These are phyloP conservation scores for Aspergillus udagawae DNA, from an alignment of 2,329 filamentous ascomycete species.

Conservation along the genomic window DNA sequence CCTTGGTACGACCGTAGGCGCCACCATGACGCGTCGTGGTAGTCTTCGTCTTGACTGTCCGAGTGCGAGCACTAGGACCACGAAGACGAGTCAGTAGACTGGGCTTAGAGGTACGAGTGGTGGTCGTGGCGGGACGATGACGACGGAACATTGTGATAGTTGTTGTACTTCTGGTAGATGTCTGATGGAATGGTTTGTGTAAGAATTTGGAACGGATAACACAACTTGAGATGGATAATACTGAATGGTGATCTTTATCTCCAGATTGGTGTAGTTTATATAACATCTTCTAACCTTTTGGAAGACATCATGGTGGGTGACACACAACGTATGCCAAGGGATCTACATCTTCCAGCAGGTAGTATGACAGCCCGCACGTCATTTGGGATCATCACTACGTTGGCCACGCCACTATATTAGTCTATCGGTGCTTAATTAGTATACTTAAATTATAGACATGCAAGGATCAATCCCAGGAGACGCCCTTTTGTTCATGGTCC, in stretches of 20 bases:
- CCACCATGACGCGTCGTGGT: constrained; percentile 25
- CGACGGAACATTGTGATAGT: constrained; percentile 9
- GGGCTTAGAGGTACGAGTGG: constrained; percentile 45
- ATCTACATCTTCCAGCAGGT: neutral
- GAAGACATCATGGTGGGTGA: neutral
- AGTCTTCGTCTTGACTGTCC: constrained; percentile 36
- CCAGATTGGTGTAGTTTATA: neutral
- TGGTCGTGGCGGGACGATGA: constrained; percentile 23
- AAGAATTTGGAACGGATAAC: neutral
- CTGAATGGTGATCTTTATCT: neutral
- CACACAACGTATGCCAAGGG: neutral
- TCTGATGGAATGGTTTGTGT: neutral
- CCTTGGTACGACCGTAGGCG: constrained; percentile 36
- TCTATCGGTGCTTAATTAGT: neutral
- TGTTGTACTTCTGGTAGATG: neutral
- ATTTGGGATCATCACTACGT: neutral
- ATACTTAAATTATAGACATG: neutral
- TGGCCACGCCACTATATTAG: neutral
- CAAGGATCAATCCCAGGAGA: neutral
- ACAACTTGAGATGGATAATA: neutral
- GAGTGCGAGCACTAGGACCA: constrained; percentile 32
- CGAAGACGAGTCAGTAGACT: constrained; percentile 54
- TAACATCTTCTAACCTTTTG: neutral
- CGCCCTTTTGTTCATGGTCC: neutral
- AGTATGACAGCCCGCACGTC: neutral